Evolutionary conservation across 306 rosid genomes (phyloP).

Genomic region (Chamaecrista fasciculata): DNA sequence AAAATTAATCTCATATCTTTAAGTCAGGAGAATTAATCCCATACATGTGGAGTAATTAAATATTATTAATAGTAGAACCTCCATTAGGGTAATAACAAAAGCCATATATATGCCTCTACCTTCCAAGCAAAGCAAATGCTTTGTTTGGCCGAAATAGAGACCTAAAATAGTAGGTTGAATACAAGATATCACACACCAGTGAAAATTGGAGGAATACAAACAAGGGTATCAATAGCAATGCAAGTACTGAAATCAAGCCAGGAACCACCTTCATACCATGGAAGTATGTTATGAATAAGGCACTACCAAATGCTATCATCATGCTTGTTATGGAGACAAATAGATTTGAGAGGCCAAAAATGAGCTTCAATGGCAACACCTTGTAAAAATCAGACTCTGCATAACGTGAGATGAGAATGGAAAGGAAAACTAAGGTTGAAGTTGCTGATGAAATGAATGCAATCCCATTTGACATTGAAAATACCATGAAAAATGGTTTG

Average conservation of each 20-base stretch:
- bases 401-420: constrained; percentile 44
- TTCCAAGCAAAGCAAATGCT: too few relatives aligned
- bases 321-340: constrained; percentile 50
- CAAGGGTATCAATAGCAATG: constrained; percentile 27
- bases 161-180: too few relatives aligned
- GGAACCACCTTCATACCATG: constrained; percentile 32
- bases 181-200: too few relatives aligned
- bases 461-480: constrained; percentile 14
- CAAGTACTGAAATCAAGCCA: constrained; percentile 10
- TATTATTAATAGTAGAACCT: too few relatives aligned
- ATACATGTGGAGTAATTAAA: too few relatives aligned
- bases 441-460: constrained; percentile 46
- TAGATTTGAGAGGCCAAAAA: constrained; percentile 37
- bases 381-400: constrained; percentile 33
- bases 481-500: background rate
- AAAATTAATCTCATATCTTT: too few relatives aligned
- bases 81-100: too few relatives aligned
- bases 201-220: constrained; percentile 30
- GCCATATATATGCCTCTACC: too few relatives aligned
- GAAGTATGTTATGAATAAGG: constrained; percentile 36
- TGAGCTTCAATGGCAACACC: constrained; percentile 19
- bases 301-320: constrained; percentile 42
- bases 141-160: too few relatives aligned
- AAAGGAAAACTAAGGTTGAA: constrained; percentile 43
- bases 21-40: too few relatives aligned